Base-by-base conservation (phyloP, 2,329 filamentous ascomycete genomes). In the Knufia petricola region DNA sequence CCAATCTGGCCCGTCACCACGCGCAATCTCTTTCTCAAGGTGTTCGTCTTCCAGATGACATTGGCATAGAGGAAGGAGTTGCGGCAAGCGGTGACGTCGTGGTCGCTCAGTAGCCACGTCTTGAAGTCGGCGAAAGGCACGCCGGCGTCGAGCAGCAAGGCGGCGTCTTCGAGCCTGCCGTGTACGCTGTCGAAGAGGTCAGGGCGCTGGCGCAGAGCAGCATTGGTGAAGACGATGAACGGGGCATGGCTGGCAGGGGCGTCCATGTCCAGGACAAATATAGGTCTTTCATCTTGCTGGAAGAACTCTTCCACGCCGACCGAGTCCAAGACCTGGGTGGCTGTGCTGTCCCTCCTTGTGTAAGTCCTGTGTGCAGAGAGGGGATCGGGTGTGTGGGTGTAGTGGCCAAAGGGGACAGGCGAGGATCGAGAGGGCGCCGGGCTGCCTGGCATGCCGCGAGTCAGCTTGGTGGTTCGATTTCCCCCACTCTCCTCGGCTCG, bases 211-310 rank as follows among this genome's bases (percentile, higher is more conserved):
- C 80, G 77, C 46, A 90, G 67, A 2, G 83, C 76, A 8, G 74
- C 70, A 61, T 90, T 92, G 24, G 77, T 75, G 61, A 84, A 89
- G 0, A 86, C 57, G 6, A 86, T 72, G 24, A 76, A 72, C 31
- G 89, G 64, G 1, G 71, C 70, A 1, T 73, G 68, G 19, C 66
- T 68, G 40, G 70, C 72, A 56, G 81, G 82, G n/a, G 67, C 63
- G 1, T 71, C 63, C 44, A 85, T 66, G 58, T 90, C 85, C 28
- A 90, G 71, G 36, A 90, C 75, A 58, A 90, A 87, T 0, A 83
- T 85, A 2, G 85, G 86, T 40, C 86, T 72, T 43, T 83, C 78
- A 61, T 92, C 86, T 55, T 84, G 77, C 60, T 90, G 85, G 34
- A 92, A 65, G 32, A 90, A 68, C 62, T 90, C 86, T 17, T 82